Conservation (phyloP, 176 grass and related monocot species). For the Dendrocalamus sinicus region DNA sequence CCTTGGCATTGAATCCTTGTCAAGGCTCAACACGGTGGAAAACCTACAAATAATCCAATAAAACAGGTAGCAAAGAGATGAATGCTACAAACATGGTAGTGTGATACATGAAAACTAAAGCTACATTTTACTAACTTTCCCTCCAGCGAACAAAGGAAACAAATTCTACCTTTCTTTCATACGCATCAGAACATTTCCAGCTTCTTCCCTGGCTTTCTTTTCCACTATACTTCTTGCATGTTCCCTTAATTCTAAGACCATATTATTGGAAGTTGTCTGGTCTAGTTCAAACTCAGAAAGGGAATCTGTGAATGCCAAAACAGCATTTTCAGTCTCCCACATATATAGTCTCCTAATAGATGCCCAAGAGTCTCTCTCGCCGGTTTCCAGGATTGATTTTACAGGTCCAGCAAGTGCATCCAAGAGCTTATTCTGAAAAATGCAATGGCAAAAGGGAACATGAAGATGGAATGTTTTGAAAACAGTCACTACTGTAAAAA, state of each 20-base stretch:
- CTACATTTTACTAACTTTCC: background rate
- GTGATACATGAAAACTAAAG: background rate
- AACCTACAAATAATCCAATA: conserved; percentile 63
- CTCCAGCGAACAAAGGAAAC: background rate
- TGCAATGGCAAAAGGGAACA: conserved; percentile 24
- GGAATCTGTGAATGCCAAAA: conserved; percentile 53
- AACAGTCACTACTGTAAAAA: background rate
- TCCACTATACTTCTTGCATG: conserved; percentile 67
- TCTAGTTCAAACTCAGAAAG: conserved; percentile 83
- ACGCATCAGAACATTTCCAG: conserved; percentile 68
- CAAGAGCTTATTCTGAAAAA: conserved; percentile 64
- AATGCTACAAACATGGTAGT: conserved; percentile 1
- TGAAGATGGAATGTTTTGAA: conserved; percentile 13
- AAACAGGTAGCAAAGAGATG: conserved; percentile 33
- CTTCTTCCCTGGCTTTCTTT: conserved; percentile 84
- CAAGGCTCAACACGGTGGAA: conserved; percentile 70
- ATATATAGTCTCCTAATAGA: conserved; percentile 70
- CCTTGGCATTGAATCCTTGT: conserved; percentile 80
- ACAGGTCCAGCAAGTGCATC: conserved; percentile 71
- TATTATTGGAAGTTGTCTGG: conserved; percentile 47
- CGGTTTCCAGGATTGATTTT: conserved; percentile 70
- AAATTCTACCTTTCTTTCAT: conserved; percentile 94
- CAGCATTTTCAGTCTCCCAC: conserved; percentile 58
- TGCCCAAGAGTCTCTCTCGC: conserved; percentile 65
- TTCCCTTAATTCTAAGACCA: conserved; percentile 64